Conservation (phyloP, 805 yeast species). For the Saturnispora serradocipensis region DNA sequence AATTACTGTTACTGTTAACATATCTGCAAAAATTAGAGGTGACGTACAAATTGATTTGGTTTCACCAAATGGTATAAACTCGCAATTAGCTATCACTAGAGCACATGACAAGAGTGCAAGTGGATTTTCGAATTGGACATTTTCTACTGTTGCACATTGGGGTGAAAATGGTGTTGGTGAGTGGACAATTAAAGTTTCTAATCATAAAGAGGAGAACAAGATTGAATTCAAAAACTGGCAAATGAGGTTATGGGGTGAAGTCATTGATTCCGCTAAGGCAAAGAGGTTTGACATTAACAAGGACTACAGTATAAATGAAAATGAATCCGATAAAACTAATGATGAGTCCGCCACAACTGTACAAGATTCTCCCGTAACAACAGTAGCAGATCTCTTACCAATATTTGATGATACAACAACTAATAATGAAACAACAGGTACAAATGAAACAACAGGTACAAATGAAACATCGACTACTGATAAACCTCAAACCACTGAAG, state of each 20-base stretch:
- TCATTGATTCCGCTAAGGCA: conserved; percentile 54
- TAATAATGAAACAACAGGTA: neutral
- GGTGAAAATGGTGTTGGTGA: conserved; percentile 74
- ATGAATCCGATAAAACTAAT: conserved; percentile 7
- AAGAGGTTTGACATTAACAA: conserved; percentile 42
- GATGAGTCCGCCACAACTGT: neutral
- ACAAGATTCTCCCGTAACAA: neutral
- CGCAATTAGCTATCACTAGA: conserved; percentile 67
- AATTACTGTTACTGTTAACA: conserved; percentile 69
- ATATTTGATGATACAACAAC: conserved; percentile 7
- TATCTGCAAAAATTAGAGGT: conserved; percentile 61
- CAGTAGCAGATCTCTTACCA: neutral
- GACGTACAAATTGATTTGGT: conserved; percentile 50
- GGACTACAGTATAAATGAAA: conserved; percentile 33
- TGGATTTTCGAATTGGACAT: conserved; percentile 80
- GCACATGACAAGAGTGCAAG: conserved; percentile 41
- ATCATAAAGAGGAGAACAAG: conserved; percentile 30
- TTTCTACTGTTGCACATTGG: conserved; percentile 98
- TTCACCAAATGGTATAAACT: conserved; percentile 69
- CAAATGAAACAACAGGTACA: conserved; percentile 5
- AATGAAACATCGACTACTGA: neutral
- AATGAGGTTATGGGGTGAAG: conserved; percentile 74
- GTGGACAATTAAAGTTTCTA: conserved; percentile 68
- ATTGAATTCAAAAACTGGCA: conserved; percentile 59
- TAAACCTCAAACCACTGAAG: neutral